Base-by-base conservation (phyloP, 257 asterid species). In the Jacaranda copaia region DNA sequence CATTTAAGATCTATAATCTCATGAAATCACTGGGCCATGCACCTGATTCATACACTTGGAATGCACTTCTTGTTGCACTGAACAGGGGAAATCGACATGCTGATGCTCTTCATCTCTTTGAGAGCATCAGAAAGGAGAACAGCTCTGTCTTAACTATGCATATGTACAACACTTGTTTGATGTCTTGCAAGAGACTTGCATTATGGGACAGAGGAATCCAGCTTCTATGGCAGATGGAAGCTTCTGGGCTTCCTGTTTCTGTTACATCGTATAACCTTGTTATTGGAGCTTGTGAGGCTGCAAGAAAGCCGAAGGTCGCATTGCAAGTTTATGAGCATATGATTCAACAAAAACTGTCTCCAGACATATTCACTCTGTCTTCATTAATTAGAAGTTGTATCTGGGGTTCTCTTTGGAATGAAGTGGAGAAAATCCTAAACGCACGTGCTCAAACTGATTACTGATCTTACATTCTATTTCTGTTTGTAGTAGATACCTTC, bases 31-130 rank as follows among this genome's bases (percentile, higher is more conserved):
- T 95, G 55, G 94, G 91, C 11, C 82, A 89, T 84, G 80, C 78
- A 56, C 96, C 97, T 0, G 99, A 95, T 82, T 84, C 89, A n/a
- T 95, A 88, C 83, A 89, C 99, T 52, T 95, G 96, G 96, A 92
- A 93, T 9, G 90, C 97, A 7, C 77, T 95, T 72, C 89, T 95
- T 64, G 88, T 89, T 82, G 96, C 97, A 10, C 80, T 95, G 85
- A 87, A 91, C 86, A 75, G 87, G 59, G 96, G 88, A 0, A 84
- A 84, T 59, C 83, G 70, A 63, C 89, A 86, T 51, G 84, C 81
- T 15, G 98, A 89, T 82, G 96, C 93, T 49, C 81, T 95, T 68
- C 75, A 56, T 11, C 87, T 89, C 20, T 92, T 92, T 64, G 96
- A 91, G 72, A 84, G 87, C 68, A 77, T 95, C 57, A 87, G 84